Evolutionary conservation across 225 moss, liverwort and hornwort genomes (phyloP).

Genomic region (Ulota crispa): DNA sequence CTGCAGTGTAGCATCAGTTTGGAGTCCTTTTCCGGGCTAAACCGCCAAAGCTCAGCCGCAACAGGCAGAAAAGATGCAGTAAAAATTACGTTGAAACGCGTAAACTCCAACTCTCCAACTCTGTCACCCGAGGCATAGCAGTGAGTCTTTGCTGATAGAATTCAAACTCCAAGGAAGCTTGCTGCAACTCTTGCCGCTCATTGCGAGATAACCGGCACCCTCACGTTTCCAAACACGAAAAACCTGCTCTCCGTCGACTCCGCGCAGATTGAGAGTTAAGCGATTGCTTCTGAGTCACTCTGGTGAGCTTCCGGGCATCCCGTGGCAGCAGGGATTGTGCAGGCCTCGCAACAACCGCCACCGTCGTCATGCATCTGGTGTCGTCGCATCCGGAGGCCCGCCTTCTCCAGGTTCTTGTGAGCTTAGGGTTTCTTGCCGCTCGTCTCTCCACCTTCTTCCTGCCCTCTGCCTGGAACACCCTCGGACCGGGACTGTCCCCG

Average conservation of each 20-base stretch:
- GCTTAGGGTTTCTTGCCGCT: constrained; percentile 34
- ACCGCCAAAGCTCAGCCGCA: no score
- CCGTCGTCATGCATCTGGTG: neutral
- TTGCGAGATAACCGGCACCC: no score
- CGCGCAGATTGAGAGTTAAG: neutral
- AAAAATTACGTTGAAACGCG: no score
- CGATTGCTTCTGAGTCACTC: neutral
- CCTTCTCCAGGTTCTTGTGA: neutral
- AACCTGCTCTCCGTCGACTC: neutral
- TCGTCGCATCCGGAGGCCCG: neutral
- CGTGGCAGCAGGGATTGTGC: neutral
- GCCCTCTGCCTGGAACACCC: neutral
- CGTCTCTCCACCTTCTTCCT: neutral
- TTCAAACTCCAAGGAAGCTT: no score
- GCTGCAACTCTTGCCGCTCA: no score
- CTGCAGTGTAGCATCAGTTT: no score
- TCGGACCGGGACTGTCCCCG: neutral
- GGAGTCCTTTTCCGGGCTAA: no score
- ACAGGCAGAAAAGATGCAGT: no score
- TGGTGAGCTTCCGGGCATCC: neutral
- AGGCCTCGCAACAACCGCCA: neutral
- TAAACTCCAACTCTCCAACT: no score
- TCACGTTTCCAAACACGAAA: no score
- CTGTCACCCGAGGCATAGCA: no score
- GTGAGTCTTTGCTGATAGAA: no score